phyloP scores from a whole-genome alignment of 495 filamentous ascomycete genomes.

The Aspergillus olivimuriae region DNA sequence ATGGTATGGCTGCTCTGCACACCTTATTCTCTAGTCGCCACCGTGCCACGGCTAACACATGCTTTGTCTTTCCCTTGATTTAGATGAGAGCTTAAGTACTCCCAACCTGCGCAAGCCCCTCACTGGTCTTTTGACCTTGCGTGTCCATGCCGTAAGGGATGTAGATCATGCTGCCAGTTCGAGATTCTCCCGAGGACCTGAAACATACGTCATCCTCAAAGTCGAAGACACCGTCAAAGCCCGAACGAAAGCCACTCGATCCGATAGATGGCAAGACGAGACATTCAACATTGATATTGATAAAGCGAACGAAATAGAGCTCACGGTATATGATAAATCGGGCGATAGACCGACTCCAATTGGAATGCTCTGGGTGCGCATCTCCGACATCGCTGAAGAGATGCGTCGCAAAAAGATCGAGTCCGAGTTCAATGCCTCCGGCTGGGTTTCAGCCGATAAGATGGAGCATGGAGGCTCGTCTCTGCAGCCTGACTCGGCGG shows the following conservation, averaged over 20 bases:
- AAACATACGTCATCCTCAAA: conserved; percentile 93
- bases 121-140: conserved; percentile 79
- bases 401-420: conserved; percentile 97
- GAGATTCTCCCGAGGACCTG: conserved; percentile 81
- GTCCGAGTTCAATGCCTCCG: conserved; percentile 79
- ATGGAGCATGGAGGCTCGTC: conserved; percentile 57
- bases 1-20: conserved; percentile 55
- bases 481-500: conserved; percentile 39
- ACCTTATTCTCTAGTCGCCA: background rate
- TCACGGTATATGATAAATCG: conserved; percentile 92
- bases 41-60: background rate
- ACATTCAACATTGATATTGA: conserved; percentile 87
- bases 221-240: conserved; percentile 90
- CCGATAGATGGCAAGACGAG: conserved; percentile 87
- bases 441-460: conserved; percentile 95
- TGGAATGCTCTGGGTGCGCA: conserved; percentile 90
- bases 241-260: conserved; percentile 79
- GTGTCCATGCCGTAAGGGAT: conserved; percentile 82
- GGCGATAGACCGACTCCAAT: conserved; percentile 88
- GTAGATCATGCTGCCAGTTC: conserved; percentile 89
- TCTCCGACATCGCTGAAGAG: conserved; percentile 96
- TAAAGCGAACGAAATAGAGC: conserved; percentile 96
- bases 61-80: background rate
- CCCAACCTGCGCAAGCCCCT: conserved; percentile 92
- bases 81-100: conserved; percentile 94